These are phyloP conservation scores for Pleurotus citrinopileatus DNA, from an alignment of 768 basidiomycete species.

Conservation along the genomic window DNA sequence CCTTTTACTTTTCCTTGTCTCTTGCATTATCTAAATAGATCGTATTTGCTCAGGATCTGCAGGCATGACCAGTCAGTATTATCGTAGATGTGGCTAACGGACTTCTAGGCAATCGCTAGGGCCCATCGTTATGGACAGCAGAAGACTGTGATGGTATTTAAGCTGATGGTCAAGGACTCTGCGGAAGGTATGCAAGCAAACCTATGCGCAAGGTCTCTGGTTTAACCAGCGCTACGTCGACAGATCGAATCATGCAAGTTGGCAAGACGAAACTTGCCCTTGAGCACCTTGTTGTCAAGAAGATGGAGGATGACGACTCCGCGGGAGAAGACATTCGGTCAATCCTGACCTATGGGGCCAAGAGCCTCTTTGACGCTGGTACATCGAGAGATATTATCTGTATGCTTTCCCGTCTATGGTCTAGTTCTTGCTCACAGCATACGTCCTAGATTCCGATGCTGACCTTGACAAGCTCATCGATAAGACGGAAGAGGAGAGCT, in stretches of 20 bases:
- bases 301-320: slow-evolving; percentile 82
- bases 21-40: neutral
- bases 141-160: slow-evolving; percentile 94
- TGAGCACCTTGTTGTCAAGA: slow-evolving; percentile 94
- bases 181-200: slow-evolving; percentile 82
- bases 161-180: slow-evolving; percentile 92
- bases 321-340: slow-evolving; percentile 80
- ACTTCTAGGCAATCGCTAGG: slow-evolving; percentile 81
- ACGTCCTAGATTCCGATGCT: slow-evolving; percentile 62
- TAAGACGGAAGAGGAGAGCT: slow-evolving; percentile 74
- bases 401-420: slow-evolving; percentile 19
- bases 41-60: slow-evolving; percentile 63
- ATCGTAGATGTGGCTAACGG: neutral
- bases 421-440: neutral
- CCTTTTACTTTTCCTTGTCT: slow-evolving; percentile 16
- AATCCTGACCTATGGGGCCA: slow-evolving; percentile 86
- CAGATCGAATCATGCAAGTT: slow-evolving; percentile 87
- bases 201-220: neutral
- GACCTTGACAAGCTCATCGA: slow-evolving; percentile 88
- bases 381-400: slow-evolving; percentile 65
- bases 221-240: slow-evolving; percentile 3
- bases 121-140: slow-evolving; percentile 94
- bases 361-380: slow-evolving; percentile 73
- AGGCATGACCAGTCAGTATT: slow-evolving; percentile 48
- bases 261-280: slow-evolving; percentile 96